Evolutionary conservation across 768 basidiomycete species (phyloP), one percentile per base, ranked within the genome.

Genomic region (Boletus reticuloceps): DNA sequence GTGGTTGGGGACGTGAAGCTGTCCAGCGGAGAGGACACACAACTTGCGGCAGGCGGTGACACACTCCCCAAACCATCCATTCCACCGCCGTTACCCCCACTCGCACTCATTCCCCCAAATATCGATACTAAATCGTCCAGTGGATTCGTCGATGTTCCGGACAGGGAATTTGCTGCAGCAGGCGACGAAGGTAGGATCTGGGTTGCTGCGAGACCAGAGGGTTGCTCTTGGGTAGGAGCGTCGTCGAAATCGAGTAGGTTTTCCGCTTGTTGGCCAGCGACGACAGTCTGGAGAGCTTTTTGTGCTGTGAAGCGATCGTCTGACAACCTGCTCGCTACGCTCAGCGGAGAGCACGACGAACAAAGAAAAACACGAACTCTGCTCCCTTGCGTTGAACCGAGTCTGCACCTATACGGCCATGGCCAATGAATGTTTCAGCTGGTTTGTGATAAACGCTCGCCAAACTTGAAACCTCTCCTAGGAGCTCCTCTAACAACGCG

Each of bases 381-480:
- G 71, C 63, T 52, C 76, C 82, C 71, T 80, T 86, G 63, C 79
- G 77, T 59, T 84, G 82, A 61, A 95, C 77, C 7, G 88, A 77
- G 61, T 94, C 92, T 1, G 85, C 91, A 9, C 93, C 88, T 53
- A 98, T 78, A 45, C 95, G 81, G 9, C 97, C 96, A 60, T 85
- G 85, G 0, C 96, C 97, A 53, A 99, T 84, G 65, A 99, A 99
- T 0, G 97, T 98, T 68, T 94, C 91, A 36, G 86, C 86, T 0
- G 97, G 97, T 71, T 97, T 98, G 75, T 99, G 97, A 68, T 99
- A 99, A 3, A 96, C 94, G 66, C 94, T 96, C 7, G 94, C 92
- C 19, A 98, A 75, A 42, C 82, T 85, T 2, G 92, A 93, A 20
- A 98, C 82, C 69, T 98, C 97, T 29, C 88, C 84, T 0, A 98